phyloP scores from a whole-genome alignment of 768 basidiomycete species.

The Coprinellus aureogranulatus region DNA sequence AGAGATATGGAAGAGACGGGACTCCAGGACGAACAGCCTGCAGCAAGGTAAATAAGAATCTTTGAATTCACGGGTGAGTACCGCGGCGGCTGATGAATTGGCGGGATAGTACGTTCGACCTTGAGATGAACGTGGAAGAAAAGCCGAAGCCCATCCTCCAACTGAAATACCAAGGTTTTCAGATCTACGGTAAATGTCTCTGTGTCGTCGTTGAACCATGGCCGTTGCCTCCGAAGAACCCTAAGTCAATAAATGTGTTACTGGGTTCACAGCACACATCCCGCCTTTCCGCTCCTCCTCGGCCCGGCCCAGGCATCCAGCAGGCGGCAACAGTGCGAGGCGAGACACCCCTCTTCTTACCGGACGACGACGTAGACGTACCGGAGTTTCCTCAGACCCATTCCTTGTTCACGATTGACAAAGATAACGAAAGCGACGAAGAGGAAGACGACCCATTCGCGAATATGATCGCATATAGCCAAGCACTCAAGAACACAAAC shows the following conservation, averaged over 20 bases:
- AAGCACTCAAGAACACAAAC: slow-evolving; percentile 58
- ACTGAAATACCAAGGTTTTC: slow-evolving; percentile 69
- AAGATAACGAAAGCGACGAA: slow-evolving; percentile 31
- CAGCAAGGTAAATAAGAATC: no score
- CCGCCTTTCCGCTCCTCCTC: slow-evolving; percentile 1
- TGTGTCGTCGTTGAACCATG: slow-evolving; percentile 85
- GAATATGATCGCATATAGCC: slow-evolving; percentile 75
- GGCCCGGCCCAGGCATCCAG: neutral
- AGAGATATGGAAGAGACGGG: neutral
- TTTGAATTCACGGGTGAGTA: no score
- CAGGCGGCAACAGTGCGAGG: slow-evolving; percentile 24
- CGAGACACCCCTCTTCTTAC: slow-evolving; percentile 71
- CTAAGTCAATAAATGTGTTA: slow-evolving; percentile 1
- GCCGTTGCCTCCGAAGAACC: slow-evolving; percentile 40
- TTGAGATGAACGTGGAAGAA: slow-evolving; percentile 62
- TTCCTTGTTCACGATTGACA: slow-evolving; percentile 40
- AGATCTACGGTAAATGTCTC: slow-evolving; percentile 67
- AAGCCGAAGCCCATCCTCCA: slow-evolving; percentile 72
- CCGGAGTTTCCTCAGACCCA: slow-evolving; percentile 25
- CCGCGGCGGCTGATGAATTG: neutral
- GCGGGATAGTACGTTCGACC: slow-evolving; percentile 22
- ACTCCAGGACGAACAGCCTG: neutral
- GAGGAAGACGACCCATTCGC: slow-evolving; percentile 39
- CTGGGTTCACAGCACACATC: neutral
- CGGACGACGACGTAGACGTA: slow-evolving; percentile 52